Evolutionary conservation across 2,329 filamentous ascomycete species (phyloP).

Genomic region (Akanthomyces lecanii): DNA sequence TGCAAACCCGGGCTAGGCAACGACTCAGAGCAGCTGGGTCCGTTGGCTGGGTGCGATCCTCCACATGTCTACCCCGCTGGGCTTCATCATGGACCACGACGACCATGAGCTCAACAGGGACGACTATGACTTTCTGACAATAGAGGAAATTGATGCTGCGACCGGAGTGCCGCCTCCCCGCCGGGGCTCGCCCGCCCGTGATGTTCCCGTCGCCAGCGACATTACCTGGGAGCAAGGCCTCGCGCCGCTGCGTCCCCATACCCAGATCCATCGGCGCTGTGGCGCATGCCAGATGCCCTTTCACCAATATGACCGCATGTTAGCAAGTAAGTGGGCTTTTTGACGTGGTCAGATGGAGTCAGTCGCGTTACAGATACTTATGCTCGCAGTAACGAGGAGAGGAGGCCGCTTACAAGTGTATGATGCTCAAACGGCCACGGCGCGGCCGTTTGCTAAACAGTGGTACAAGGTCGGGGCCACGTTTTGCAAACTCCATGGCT

Average conservation of each 20-base stretch:
- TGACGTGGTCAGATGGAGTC: background rate
- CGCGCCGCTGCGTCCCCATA: background rate
- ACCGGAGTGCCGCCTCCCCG: background rate
- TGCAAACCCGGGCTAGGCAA: background rate
- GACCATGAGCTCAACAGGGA: background rate
- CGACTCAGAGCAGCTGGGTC: background rate
- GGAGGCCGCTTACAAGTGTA: slow-evolving; percentile 5
- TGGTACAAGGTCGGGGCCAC: slow-evolving; percentile 8
- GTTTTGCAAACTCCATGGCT: slow-evolving; percentile 8
- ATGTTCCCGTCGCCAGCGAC: background rate
- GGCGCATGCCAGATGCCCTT: slow-evolving; percentile 10
- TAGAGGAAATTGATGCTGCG: background rate
- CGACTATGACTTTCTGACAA: background rate
- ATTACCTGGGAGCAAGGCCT: background rate
- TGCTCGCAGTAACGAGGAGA: slow-evolving; percentile 2
- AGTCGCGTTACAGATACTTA: background rate
- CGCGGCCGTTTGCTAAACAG: slow-evolving; percentile 2
- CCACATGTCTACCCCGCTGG: slow-evolving; percentile 5
- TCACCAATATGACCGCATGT: slow-evolving; percentile 3
- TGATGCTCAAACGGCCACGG: slow-evolving; percentile 5
- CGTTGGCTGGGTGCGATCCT: background rate
- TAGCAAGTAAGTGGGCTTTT: background rate
- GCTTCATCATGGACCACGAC: background rate
- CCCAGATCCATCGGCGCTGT: slow-evolving; percentile 11
- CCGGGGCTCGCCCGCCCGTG: background rate